phyloP scores from a whole-genome alignment of 176 grass and related monocot species.

The Rhynchospora breviuscula region DNA sequence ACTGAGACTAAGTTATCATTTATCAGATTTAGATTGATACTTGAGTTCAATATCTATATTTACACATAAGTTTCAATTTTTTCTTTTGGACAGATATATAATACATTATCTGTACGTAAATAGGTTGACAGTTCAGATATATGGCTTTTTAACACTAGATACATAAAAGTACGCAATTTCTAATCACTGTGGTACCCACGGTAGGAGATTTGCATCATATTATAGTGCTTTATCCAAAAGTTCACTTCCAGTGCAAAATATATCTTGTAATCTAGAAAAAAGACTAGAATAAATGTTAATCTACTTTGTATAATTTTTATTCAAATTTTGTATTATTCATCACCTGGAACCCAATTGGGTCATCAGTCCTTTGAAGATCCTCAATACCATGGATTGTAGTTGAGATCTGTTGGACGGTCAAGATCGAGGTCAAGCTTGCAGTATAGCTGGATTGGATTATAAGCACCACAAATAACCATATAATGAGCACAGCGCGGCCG shows the following conservation, averaged over 20 bases:
- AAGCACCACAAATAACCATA: constrained; percentile 89
- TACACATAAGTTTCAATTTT: background rate
- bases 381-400: constrained; percentile 65
- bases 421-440: constrained; percentile 69
- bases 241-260: background rate
- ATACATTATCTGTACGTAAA: background rate
- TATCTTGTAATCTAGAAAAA: background rate
- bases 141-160: background rate
- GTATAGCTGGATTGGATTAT: constrained; percentile 92
- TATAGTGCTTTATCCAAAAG: background rate
- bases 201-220: background rate
- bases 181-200: background rate
- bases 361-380: constrained; percentile 42
- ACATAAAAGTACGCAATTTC: background rate
- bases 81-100: background rate
- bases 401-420: constrained; percentile 78
- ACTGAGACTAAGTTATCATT: background rate
- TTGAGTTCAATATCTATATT: background rate
- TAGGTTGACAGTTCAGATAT: background rate
- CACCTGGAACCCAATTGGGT: constrained; percentile 61
- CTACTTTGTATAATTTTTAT: background rate
- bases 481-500: constrained; percentile 54
- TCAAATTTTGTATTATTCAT: background rate
- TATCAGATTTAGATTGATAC: background rate
- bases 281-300: background rate